Percentiles rank a stretch among this genome's conserved stretches.
Evolutionary conservation across 192 early-diverging fungal genomes (phyloP).

Genomic region (Geranomyces variabilis): DNA sequence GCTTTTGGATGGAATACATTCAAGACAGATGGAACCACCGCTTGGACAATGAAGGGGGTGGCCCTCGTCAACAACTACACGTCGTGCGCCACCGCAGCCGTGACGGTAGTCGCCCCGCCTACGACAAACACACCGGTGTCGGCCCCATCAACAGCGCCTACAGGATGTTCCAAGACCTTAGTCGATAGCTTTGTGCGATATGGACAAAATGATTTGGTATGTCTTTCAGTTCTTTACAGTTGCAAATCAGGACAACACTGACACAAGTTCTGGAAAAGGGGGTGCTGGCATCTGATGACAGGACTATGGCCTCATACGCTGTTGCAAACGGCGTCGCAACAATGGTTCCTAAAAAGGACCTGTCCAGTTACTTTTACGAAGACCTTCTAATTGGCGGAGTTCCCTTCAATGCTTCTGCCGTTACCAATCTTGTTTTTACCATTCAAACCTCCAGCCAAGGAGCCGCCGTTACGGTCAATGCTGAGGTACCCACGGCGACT

Average conservation of each 20-base stretch:
- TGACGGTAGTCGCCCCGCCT: background rate
- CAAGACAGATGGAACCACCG: background rate
- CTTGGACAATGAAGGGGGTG: background rate
- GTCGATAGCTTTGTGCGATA: background rate
- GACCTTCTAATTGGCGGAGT: background rate
- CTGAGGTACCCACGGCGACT: background rate
- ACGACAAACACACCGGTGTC: background rate
- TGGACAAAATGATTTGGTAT: background rate
- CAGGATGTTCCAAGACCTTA: background rate
- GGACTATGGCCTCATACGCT: background rate
- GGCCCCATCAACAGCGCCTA: background rate
- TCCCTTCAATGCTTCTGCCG: background rate
- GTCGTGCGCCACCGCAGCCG: background rate
- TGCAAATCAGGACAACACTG: too few relatives aligned
- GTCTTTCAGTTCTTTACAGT: background rate
- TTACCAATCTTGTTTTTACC: conserved; percentile 2
- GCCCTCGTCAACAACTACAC: conserved; percentile 3
- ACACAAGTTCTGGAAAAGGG: background rate
- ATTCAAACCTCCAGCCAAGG: background rate
- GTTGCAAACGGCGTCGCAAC: background rate
- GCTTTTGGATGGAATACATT: background rate
- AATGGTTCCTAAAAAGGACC: background rate
- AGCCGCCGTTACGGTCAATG: background rate
- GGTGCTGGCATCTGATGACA: background rate
- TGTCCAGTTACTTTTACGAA: background rate